These are phyloP conservation scores for Phialophora tarda DNA, from an alignment of 2,329 filamentous ascomycete genomes.

Conservation along the genomic window DNA sequence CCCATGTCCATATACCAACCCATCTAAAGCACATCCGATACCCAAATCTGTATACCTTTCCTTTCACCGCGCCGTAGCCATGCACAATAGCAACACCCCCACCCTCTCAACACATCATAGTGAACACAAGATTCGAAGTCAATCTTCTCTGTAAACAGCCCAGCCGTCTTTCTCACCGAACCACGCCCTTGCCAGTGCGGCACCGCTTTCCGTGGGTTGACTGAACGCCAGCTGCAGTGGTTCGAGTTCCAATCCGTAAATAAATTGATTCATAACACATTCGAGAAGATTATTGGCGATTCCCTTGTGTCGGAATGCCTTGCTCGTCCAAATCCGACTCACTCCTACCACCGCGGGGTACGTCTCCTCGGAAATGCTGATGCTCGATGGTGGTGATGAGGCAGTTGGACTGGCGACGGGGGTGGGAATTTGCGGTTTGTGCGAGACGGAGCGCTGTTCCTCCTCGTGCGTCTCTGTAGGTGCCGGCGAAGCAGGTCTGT, in stretches of 20 bases:
- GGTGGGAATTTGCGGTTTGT: conserved; percentile 33
- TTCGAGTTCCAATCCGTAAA: conserved; percentile 60
- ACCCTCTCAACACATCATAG: neutral
- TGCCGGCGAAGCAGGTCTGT: conserved; percentile 24
- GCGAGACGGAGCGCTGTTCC: conserved; percentile 11
- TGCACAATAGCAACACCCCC: neutral
- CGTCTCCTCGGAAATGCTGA: conserved; percentile 53
- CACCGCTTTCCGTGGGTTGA: conserved; percentile 68
- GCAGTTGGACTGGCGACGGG: conserved; percentile 33
- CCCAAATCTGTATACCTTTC: conserved; percentile 4
- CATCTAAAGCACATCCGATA: conserved; percentile 8
- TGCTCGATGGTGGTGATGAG: conserved; percentile 46
- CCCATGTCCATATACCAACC: conserved; percentile 11
- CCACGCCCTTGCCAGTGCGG: conserved; percentile 63
- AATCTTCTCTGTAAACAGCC: conserved; percentile 63
- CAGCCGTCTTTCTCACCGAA: conserved; percentile 62
- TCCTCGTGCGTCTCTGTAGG: conserved; percentile 34
- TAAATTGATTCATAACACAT: conserved; percentile 60
- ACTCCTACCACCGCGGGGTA: conserved; percentile 63
- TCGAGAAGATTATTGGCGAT: conserved; percentile 65
- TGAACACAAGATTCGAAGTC: conserved; percentile 30
- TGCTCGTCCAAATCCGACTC: conserved; percentile 69
- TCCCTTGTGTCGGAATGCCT: conserved; percentile 60
- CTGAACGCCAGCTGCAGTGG: conserved; percentile 67
- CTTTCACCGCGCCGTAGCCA: conserved; percentile 1